A percentile compares a stretch with the other conserved stretches of the same genome.
These are phyloP conservation scores for Colletotrichum scovillei DNA, from an alignment of 2,329 filamentous ascomycete genomes.

Conservation along the genomic window DNA sequence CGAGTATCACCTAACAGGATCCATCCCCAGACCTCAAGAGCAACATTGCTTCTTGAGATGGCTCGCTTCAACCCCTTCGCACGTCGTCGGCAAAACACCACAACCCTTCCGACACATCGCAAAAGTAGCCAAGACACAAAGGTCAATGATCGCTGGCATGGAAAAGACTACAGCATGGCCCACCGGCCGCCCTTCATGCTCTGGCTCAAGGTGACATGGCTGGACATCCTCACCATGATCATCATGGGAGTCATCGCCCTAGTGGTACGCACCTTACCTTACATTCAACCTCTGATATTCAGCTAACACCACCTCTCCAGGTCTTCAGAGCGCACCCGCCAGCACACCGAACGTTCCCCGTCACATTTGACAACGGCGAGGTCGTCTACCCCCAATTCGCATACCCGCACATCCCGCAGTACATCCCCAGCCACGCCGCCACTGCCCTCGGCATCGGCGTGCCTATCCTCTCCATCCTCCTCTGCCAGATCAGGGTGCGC, in stretches of 20 bases:
- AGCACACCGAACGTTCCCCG: constrained; percentile 74
- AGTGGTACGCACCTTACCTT: constrained; percentile 59
- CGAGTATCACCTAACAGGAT: no score
- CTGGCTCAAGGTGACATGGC: constrained; percentile 75
- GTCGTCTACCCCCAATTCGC: constrained; percentile 78
- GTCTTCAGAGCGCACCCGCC: constrained; percentile 74
- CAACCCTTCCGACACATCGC: constrained; percentile 6
- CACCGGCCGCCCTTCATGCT: constrained; percentile 71
- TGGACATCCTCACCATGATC: constrained; percentile 77
- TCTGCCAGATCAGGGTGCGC: constrained; percentile 74
- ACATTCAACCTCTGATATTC: constrained; percentile 38
- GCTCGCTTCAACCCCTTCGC: constrained; percentile 12
- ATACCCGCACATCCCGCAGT: constrained; percentile 76
- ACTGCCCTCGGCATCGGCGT: constrained; percentile 74
- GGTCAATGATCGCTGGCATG: constrained; percentile 16
- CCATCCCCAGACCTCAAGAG: not conserved
- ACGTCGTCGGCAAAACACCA: not conserved
- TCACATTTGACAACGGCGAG: constrained; percentile 74
- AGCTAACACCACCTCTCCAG: constrained; percentile 46
- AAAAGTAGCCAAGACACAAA: constrained; percentile 23
- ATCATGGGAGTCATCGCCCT: constrained; percentile 75
- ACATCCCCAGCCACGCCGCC: constrained; percentile 77
- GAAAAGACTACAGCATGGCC: constrained; percentile 53
- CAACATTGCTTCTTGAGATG: not conserved
- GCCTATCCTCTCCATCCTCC: constrained; percentile 72